phyloP scores from a whole-genome alignment of 2,329 filamentous ascomycete species.

The Colletotrichum chlorophyti region DNA sequence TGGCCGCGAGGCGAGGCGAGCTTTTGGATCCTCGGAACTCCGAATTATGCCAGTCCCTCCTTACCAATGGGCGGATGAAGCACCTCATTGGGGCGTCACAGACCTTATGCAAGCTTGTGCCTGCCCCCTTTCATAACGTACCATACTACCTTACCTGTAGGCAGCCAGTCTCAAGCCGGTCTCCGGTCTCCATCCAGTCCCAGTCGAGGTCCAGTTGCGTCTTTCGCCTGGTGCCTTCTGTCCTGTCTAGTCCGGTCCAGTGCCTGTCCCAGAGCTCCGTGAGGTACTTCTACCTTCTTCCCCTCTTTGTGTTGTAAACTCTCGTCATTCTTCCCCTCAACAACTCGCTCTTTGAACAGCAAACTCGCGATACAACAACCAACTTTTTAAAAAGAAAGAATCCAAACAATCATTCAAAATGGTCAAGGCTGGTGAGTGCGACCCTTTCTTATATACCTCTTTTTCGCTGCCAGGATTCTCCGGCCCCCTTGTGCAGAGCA shows the following conservation, averaged over 20 bases:
- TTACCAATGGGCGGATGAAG: background rate
- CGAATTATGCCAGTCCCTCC: conserved; percentile 6
- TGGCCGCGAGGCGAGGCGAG: conserved; percentile 17
- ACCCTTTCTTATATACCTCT: conserved; percentile 34
- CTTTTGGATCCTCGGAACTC: conserved; percentile 24
- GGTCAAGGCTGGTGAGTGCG: conserved; percentile 92
- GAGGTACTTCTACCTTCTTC: conserved; percentile 19
- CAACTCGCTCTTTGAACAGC: conserved; percentile 12
- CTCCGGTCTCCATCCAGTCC: too few relatives aligned
- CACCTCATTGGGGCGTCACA: conserved; percentile 7
- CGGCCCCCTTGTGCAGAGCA: conserved; percentile 14
- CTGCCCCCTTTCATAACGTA: background rate
- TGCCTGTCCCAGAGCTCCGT: conserved; percentile 9
- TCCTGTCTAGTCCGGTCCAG: conserved; percentile 2
- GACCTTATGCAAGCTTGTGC: conserved; percentile 25
- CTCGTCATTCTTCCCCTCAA: conserved; percentile 15
- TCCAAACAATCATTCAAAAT: conserved; percentile 75
- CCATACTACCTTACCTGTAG: too few relatives aligned
- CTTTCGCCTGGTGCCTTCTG: background rate
- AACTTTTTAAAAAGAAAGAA: conserved; percentile 33
- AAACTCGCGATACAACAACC: conserved; percentile 6
- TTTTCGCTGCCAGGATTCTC: conserved; percentile 34
- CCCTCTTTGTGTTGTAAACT: conserved; percentile 22
- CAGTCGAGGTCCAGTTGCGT: background rate
- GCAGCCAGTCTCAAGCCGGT: too few relatives aligned